These are phyloP conservation scores for Tephrocybe sp. DNA, from an alignment of 768 basidiomycete genomes.

Conservation along the genomic window DNA sequence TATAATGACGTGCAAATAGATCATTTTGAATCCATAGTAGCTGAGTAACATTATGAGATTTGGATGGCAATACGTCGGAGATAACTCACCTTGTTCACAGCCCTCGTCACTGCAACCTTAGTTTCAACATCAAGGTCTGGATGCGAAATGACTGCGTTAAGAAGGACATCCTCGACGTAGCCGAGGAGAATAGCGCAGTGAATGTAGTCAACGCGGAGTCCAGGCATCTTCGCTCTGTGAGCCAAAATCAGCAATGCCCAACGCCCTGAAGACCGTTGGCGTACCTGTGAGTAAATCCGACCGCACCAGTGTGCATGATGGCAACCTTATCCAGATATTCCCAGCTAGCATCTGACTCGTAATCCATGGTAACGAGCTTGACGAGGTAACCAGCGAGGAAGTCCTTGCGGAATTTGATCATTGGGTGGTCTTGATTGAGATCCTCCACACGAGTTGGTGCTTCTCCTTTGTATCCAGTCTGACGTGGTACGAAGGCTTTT, in stretches of 20 bases:
- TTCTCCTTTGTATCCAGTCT: constrained; percentile 39
- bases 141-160: constrained; percentile 37
- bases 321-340: constrained; percentile 47
- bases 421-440: constrained; percentile 38
- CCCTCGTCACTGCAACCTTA: constrained; percentile 38
- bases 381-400: constrained; percentile 30
- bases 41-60: constrained; percentile 9
- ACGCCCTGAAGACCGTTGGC: background rate
- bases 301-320: constrained; percentile 45
- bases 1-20: constrained; percentile 20
- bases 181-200: constrained; percentile 40
- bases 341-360: constrained; percentile 38
- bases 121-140: constrained; percentile 32
- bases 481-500: constrained; percentile 32
- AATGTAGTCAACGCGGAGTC: constrained; percentile 35
- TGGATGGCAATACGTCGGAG: background rate
- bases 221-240: constrained; percentile 23
- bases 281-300: constrained; percentile 41
- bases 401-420: constrained; percentile 45
- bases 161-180: constrained; percentile 43
- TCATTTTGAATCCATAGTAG: constrained; percentile 49
- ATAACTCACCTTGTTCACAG: constrained; percentile 40
- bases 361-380: constrained; percentile 43
- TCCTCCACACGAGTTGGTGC: constrained; percentile 36
- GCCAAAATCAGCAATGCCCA: background rate